These are phyloP conservation scores for Fennellomyces sp. DNA, from an alignment of 371 early-diverging fungal genomes.

Conservation along the genomic window DNA sequence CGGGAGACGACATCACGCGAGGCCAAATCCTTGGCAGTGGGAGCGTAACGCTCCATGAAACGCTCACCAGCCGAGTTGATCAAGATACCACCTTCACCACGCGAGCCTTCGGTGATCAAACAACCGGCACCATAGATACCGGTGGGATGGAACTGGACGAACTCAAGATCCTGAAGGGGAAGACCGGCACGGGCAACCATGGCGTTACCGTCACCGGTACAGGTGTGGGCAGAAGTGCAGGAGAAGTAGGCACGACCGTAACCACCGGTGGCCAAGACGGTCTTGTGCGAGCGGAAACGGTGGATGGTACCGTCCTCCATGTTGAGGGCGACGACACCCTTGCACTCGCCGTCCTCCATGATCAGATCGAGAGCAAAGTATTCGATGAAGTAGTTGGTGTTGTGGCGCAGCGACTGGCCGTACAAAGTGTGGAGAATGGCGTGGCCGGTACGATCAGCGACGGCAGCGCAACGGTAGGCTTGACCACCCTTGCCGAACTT, in stretches of 20 bases:
- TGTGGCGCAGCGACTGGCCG: conserved; percentile 93
- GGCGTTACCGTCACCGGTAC: conserved; percentile 98
- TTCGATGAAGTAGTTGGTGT: conserved; percentile 97
- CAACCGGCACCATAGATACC: conserved; percentile 98
- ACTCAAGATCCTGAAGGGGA: conserved; percentile 95
- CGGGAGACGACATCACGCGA: conserved; percentile 98
- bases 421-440: conserved; percentile 96
- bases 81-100: conserved; percentile 97
- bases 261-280: conserved; percentile 97
- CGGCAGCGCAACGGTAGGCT: conserved; percentile 97
- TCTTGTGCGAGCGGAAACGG: conserved; percentile 97
- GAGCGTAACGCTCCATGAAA: conserved; percentile 99
- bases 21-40: conserved; percentile 97
- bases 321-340: conserved; percentile 94
- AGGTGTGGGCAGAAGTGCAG: conserved; percentile 97
- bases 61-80: conserved; percentile 93
- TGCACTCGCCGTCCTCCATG: conserved; percentile 97
- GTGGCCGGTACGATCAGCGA: conserved; percentile 99
- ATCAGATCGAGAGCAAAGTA: conserved; percentile 98
- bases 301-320: conserved; percentile 98
- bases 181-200: conserved; percentile 92
- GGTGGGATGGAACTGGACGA: conserved; percentile 98
- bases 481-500: conserved; percentile 97
- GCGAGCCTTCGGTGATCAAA: conserved; percentile 96
- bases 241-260: conserved; percentile 99